Base-by-base conservation (phyloP, 176 grass and related monocot species). In the Alopecurus myosuroides region DNA sequence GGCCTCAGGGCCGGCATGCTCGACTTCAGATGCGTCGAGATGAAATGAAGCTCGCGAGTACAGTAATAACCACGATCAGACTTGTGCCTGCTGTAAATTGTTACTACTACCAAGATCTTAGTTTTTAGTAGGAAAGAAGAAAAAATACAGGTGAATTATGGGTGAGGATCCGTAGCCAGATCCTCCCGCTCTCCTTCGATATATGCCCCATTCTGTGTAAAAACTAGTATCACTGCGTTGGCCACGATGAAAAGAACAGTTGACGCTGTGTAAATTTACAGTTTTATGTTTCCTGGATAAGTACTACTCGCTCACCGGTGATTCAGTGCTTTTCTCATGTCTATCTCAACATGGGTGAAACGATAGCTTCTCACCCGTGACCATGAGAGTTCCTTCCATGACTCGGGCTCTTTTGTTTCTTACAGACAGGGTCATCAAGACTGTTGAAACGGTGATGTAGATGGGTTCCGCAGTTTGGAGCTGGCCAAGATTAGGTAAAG, bases 21-120 rank as follows among this genome's bases (percentile, higher is more conserved):
- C 34, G 75, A 91, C 63, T 98, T 92, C 83, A 93, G 95, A 93
- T 76, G 78, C 77, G 81, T 94, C 41, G 29, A 87, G 39, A 97
- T 91, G 95, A 97, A 91, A 25, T 97, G 77, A 86, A 31, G 31
- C 4, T 11, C 9, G 10, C 4, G 36, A 40, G 41, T 35, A n/a
- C n/a, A 35, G 4, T 19, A 4, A 25, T 23, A 22, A 14, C 46
- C 46, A n/a, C 69, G 0, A 72, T 72, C 22, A 28, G 5, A 74
- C 70, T 28, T 74, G 12, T 17, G 7, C 17, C 17, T 19, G 66
- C 55, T 58, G 63, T 74, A 74, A 74, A 74, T 74, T 74, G 72
- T 90, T 80, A 10, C 34, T 67, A 9, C 0, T 26, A 44, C n/a
- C 69, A 45, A 45, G 40, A 26, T 45, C 23, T 71, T 68, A 58